phyloP scores from a whole-genome alignment of 805 yeast species.

The Pichia scutulata region DNA sequence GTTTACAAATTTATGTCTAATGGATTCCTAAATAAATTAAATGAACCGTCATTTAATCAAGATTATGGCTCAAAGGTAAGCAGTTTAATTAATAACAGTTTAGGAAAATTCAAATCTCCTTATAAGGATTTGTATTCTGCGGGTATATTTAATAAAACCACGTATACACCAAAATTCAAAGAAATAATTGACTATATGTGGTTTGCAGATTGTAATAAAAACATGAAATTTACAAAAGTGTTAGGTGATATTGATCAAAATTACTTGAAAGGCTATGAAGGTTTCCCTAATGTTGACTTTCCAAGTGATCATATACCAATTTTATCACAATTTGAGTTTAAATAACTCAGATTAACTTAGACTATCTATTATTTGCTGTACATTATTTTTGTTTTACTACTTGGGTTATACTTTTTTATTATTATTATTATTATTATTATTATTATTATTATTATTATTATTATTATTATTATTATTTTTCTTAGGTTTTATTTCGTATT shows the following conservation, averaged over 20 bases:
- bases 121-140: constrained; percentile 21
- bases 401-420: no score
- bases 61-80: constrained; percentile 13
- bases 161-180: constrained; percentile 42
- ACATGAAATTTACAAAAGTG: constrained; percentile 34
- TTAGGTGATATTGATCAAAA: constrained; percentile 41
- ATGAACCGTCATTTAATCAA: constrained; percentile 13
- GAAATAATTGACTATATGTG: constrained; percentile 54
- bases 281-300: constrained; percentile 50
- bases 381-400: neutral
- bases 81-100: constrained; percentile 7
- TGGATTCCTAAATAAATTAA: constrained; percentile 18
- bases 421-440: neutral
- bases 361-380: neutral
- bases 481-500: neutral
- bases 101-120: constrained; percentile 22
- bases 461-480: neutral
- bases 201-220: constrained; percentile 27
- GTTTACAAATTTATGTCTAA: constrained; percentile 38
- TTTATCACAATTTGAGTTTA: constrained; percentile 20
- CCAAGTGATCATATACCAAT: constrained; percentile 44
- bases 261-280: constrained; percentile 26
- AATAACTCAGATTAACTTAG: neutral
- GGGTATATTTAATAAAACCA: constrained; percentile 28
- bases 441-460: neutral